A percentile compares a stretch with the other conserved stretches of the same genome.
Evolutionary conservation across 2,329 filamentous ascomycete genomes (phyloP).

Genomic region (Dothistroma pini): DNA sequence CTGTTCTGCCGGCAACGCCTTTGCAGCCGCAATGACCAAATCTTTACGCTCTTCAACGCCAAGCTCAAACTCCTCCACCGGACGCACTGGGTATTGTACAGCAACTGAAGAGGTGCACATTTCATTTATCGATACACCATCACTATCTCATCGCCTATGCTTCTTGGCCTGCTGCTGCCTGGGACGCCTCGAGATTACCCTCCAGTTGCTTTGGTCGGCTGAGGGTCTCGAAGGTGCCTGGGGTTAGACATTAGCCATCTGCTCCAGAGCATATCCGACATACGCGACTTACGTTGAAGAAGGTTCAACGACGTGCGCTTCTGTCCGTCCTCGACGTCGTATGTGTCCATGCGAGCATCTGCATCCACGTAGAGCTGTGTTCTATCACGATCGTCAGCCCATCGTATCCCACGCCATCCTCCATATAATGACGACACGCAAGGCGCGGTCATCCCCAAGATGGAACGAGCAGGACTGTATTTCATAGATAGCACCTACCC

Average conservation of each 20-base stretch:
- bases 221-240: constrained; percentile 50
- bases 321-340: constrained; percentile 68
- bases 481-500: constrained; percentile 59
- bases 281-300: constrained; percentile 66
- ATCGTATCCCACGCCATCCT: too few species aligned
- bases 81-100: not conserved
- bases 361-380: constrained; percentile 79
- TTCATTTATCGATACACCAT: not conserved
- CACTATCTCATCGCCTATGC: not conserved
- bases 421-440: too few species aligned
- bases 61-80: not conserved
- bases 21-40: not conserved
- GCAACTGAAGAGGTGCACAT: not conserved
- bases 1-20: not conserved
- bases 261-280: constrained; percentile 3
- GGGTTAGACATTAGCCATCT: not conserved
- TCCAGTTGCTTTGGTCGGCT: constrained; percentile 32
- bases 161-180: constrained; percentile 15
- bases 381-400: constrained; percentile 45
- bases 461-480: not conserved
- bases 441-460: not conserved
- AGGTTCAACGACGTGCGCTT: constrained; percentile 63
- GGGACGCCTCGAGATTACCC: constrained; percentile 8
- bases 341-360: constrained; percentile 66
- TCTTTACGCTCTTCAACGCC: not conserved